A percentile compares a stretch with the other conserved stretches of the same genome.
These are phyloP conservation scores for Lenzites betulinus DNA, from an alignment of 768 basidiomycete genomes.

Conservation along the genomic window DNA sequence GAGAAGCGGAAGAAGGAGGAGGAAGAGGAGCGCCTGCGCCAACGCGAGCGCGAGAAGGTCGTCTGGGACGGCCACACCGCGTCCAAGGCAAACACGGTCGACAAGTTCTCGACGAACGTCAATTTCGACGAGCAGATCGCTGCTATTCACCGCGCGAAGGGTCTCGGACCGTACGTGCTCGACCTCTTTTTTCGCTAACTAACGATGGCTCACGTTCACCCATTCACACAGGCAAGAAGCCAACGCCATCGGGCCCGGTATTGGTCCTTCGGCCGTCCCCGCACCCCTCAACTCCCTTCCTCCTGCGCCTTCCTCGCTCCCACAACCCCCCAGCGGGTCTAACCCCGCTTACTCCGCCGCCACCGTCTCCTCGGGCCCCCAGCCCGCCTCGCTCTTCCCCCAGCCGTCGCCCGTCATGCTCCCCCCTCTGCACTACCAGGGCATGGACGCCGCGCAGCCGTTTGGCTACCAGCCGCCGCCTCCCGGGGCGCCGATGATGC, in stretches of 20 bases:
- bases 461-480: conserved; percentile 77
- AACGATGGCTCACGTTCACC: conserved; percentile 17
- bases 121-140: conserved; percentile 98
- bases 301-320: conserved; percentile 71
- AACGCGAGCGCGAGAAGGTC: conserved; percentile 90
- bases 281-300: conserved; percentile 64
- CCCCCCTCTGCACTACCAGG: conserved; percentile 84
- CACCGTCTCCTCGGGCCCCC: conserved; percentile 88
- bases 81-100: conserved; percentile 86
- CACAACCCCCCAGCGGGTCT: conserved; percentile 58
- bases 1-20: conserved; percentile 86
- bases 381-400: conserved; percentile 76
- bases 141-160: conserved; percentile 91
- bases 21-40: conserved; percentile 76
- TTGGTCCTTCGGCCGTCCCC: conserved; percentile 78
- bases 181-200: conserved; percentile 4
- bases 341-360: conserved; percentile 75
- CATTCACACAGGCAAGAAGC: conserved; percentile 57
- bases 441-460: conserved; percentile 71
- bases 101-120: conserved; percentile 91
- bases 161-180: conserved; percentile 73
- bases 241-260: conserved; percentile 84
- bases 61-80: conserved; percentile 99
- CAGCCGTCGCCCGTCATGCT: conserved; percentile 74
- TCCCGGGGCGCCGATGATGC: conserved; percentile 35